Base-by-base conservation (phyloP, 2,329 filamentous ascomycete species). In the Coniochaeta sp. region DNA sequence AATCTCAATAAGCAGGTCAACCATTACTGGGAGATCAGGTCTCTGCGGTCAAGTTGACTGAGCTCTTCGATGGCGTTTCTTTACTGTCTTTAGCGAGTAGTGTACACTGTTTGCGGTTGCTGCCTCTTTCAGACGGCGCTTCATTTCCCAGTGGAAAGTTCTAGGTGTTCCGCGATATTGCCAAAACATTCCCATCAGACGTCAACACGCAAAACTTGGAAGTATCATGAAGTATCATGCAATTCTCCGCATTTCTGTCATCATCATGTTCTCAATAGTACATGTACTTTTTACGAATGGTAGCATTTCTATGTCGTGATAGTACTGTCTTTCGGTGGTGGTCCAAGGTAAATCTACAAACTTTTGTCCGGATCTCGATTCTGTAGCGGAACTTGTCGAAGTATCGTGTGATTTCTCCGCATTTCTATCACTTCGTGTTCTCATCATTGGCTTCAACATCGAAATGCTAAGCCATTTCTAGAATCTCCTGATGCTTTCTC, bases 401-500 rank as follows among this genome's bases (percentile, higher is more conserved):
- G 17, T n/a, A 38, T 56, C 54, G 16, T 38, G 54, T 4, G n/a
- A 38, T 38, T 56, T 56, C 54, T 28, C 54, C 54, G 28, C 54
- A 34, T 5, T 34, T 56, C 54, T 16, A 7, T 24, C n/a, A 47
- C 19, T 9, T 24, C 42, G 4, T 47, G n/a, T 24, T 22, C 42
- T 47, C 19, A 24, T 19, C 19, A 34, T 56, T 32, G 44, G 44
- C 24, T 10, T 28, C 47, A 36, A 2, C 5, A 56, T 55, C 22
- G 47, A 10, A 16, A 52, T 16, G 47, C 9, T 52, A 14, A 30
- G 47, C 47, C 47, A 22, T 56, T 57, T 57, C 55, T 44, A 57
- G 55, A 57, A 57, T 57, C 34, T 57, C 26, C 55, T 57, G 34
- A 57, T 57, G 38, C 55, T 19, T 57, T 57, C 55, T 5, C 7